Evolutionary conservation across 805 yeast species (phyloP), one percentile per base, ranked within the genome.

Genomic region (Zygoascus tannicola): DNA sequence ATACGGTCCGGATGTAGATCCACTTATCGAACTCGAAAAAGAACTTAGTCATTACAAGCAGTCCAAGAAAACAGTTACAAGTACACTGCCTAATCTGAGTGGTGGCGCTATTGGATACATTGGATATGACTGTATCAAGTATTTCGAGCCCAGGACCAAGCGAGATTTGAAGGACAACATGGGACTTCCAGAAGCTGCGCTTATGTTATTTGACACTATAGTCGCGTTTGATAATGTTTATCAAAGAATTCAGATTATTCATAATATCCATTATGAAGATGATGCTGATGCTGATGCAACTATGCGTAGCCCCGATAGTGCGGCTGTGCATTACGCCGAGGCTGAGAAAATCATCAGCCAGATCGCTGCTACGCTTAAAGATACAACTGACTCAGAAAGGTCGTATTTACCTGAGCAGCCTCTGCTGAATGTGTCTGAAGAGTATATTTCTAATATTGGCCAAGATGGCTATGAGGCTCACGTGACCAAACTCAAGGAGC

Each of bases 101-200:
- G 98, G 99, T 46, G 99, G 99, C 50, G 97, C 97, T 4, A 74
- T 90, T 44, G 99, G 99, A 1, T 92, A 87, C 60, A 79, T 92
- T 36, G 85, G 97, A 1, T 92, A 92, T 57, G 99, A 92, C 63
- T 92, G 99, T 69, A 83, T 92, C 57, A 84, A 86, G 60, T 92
- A 92, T 64, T 92, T 92, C 54, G 99, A 92, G 66, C 99, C 99
- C 47, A 80, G 73, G 54, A 90, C 97, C 1, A 74, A 73, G 48
- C 75, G 85, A 51, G 72, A 68, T 2, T 69, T 88, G 53, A 77
- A 81, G 53, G 97, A 92, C 62, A 80, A 81, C 1, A 67, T 92
- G 54, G 64, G 83, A 49, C 73, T 92, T 8, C 99, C 99, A 0
- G 99, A 92, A 65, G 82, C 96, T 2, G 80, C 81, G 4, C 67